phyloP scores from a whole-genome alignment of 2,329 filamentous ascomycete species.

The Colletotrichum navitas region DNA sequence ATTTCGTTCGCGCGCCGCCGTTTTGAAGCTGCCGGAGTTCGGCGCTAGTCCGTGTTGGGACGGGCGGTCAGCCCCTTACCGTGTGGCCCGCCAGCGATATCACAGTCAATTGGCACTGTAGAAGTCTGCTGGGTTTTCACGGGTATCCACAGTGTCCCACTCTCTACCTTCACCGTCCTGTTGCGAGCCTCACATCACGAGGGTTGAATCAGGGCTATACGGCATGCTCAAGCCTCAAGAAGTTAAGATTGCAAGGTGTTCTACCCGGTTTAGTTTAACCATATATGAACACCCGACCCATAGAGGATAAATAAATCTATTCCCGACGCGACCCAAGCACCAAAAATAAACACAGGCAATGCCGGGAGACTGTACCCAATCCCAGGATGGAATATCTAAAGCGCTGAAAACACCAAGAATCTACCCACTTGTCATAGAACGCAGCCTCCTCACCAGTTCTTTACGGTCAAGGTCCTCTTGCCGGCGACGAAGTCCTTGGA shows the following conservation, averaged over 20 bases:
- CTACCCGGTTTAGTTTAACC: constrained; percentile 6
- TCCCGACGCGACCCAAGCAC: constrained; percentile 2
- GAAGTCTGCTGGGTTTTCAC: neutral
- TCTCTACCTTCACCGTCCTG: neutral
- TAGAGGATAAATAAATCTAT: neutral
- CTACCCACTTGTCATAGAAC: neutral
- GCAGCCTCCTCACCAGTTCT: constrained; percentile 28
- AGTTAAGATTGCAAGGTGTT: constrained; percentile 3
- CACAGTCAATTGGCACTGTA: neutral
- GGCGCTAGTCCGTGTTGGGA: constrained; percentile 45
- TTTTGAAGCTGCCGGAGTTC: constrained; percentile 12
- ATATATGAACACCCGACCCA: neutral
- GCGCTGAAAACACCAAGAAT: constrained; percentile 18
- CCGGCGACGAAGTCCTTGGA: constrained; percentile 34
- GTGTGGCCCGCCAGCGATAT: neutral
- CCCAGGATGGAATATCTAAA: constrained; percentile 7
- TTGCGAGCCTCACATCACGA: constrained; percentile 11
- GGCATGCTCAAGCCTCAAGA: constrained; percentile 22
- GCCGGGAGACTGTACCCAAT: neutral
- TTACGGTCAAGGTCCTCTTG: constrained; percentile 32
- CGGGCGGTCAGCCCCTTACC: neutral
- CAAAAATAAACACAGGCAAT: neutral
- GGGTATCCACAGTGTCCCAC: constrained; percentile 16
- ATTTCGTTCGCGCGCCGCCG: constrained; percentile 45
- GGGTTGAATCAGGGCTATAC: constrained; percentile 6